These are phyloP conservation scores for Verticillium klebahnii DNA, from an alignment of 2,329 filamentous ascomycete genomes.

Conservation along the genomic window DNA sequence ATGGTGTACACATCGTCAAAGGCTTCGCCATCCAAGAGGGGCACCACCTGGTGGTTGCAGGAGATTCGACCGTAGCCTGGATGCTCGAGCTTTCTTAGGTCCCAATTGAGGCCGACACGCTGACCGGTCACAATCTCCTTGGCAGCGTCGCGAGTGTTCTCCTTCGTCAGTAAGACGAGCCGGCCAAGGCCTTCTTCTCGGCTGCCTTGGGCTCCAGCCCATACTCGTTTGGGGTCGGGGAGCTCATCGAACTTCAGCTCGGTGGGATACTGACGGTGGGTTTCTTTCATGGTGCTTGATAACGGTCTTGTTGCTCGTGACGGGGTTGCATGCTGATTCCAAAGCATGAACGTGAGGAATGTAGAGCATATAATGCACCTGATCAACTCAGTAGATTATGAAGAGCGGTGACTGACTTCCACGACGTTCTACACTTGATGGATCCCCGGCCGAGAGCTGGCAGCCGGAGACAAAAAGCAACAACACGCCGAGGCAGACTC, in stretches of 20 bases:
- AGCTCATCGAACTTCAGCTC: constrained; percentile 33
- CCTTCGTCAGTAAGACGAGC: constrained; percentile 44
- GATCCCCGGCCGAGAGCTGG: background rate
- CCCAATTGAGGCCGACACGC: constrained; percentile 49
- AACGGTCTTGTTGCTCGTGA: background rate
- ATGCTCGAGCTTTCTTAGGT: constrained; percentile 51
- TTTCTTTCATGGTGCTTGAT: background rate
- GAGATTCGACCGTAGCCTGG: constrained; percentile 47
- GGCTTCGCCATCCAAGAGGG: constrained; percentile 39
- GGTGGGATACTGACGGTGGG: background rate
- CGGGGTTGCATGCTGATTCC: background rate
- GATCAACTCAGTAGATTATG: background rate
- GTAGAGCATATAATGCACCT: background rate
- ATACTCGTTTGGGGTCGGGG: constrained; percentile 42
- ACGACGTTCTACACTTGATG: background rate
- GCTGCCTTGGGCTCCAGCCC: constrained; percentile 38
- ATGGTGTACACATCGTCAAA: constrained; percentile 48
- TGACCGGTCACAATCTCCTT: constrained; percentile 46
- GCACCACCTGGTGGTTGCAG: constrained; percentile 44
- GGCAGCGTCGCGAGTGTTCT: constrained; percentile 43
- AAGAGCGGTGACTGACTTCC: background rate
- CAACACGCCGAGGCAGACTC: background rate
- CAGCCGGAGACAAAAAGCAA: background rate
- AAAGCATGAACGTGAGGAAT: background rate
- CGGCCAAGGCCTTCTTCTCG: constrained; percentile 49